Evolutionary conservation across 1,139 yeast species (phyloP).

Genomic region (Martiniozyma asiatica): DNA sequence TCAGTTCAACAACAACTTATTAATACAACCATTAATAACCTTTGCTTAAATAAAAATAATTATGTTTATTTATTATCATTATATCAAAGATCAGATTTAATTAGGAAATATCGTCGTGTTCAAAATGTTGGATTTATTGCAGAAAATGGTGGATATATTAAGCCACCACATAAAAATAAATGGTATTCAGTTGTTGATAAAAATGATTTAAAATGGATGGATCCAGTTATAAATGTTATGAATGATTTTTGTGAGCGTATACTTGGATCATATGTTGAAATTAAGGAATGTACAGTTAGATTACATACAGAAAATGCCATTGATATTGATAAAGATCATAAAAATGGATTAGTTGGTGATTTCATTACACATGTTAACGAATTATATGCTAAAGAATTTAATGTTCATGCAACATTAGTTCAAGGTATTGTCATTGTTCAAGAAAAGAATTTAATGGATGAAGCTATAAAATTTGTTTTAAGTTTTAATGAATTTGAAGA

Average conservation of each 20-base stretch:
- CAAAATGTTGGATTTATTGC: conserved; percentile 74
- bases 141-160: conserved; percentile 75
- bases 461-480: conserved; percentile 40
- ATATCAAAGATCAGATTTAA: conserved; percentile 51
- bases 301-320: conserved; percentile 57
- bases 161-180: conserved; percentile 35
- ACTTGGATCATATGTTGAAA: conserved; percentile 65
- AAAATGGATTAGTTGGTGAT: conserved; percentile 66
- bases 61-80: conserved; percentile 63
- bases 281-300: conserved; percentile 64
- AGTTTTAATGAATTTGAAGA: too few relatives aligned
- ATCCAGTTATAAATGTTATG: conserved; percentile 45
- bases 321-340: conserved; percentile 54
- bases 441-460: conserved; percentile 36
- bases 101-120: conserved; percentile 54
- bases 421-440: conserved; percentile 63
- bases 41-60: conserved; percentile 39
- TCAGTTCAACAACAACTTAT: conserved; percentile 35
- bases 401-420: conserved; percentile 69
- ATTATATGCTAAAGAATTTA: conserved; percentile 41
- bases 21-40: conserved; percentile 34
- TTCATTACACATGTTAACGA: conserved; percentile 78
- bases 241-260: conserved; percentile 63
- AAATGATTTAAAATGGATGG: conserved; percentile 46
- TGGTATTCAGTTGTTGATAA: conserved; percentile 59